These are phyloP conservation scores for Arthrobotrys sphaeroides DNA, from an alignment of 2,329 filamentous ascomycete species.

Conservation along the genomic window DNA sequence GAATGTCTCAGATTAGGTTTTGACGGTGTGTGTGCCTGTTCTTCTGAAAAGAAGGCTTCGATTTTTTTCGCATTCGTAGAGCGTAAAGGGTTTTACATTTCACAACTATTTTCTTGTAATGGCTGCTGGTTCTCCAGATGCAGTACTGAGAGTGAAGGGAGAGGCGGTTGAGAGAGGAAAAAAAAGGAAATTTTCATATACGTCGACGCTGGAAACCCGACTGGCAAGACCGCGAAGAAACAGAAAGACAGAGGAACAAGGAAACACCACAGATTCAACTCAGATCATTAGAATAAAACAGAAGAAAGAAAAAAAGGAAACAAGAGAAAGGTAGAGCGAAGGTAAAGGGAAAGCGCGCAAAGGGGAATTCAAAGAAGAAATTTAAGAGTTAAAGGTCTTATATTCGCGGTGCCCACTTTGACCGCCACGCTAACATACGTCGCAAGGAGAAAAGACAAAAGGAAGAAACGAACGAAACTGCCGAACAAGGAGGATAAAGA, in stretches of 20 bases:
- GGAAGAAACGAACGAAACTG: conserved; percentile 50
- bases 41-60: conserved; percentile 18
- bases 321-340: conserved; percentile 11
- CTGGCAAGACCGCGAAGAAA: conserved; percentile 43
- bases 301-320: conserved; percentile 13
- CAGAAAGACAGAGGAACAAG: conserved; percentile 15
- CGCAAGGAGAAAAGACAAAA: conserved; percentile 60
- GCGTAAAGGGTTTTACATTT: conserved; percentile 51
- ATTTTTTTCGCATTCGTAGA: conserved; percentile 51
- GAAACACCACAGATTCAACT: conserved; percentile 36
- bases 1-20: background rate
- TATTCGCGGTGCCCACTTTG: conserved; percentile 49
- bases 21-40: background rate
- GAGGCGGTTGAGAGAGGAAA: conserved; percentile 25
- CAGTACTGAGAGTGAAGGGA: conserved; percentile 15
- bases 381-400: conserved; percentile 58
- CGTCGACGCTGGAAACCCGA: conserved; percentile 53
- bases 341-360: conserved; percentile 25
- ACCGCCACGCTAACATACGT: conserved; percentile 58
- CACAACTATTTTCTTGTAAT: conserved; percentile 47
- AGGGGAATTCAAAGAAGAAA: conserved; percentile 55
- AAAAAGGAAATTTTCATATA: conserved; percentile 53
- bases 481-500: conserved; percentile 55
- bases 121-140: conserved; percentile 33
- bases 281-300: conserved; percentile 48